phyloP scores from a whole-genome alignment of 768 basidiomycete species.

The Lentinula lateritia region DNA sequence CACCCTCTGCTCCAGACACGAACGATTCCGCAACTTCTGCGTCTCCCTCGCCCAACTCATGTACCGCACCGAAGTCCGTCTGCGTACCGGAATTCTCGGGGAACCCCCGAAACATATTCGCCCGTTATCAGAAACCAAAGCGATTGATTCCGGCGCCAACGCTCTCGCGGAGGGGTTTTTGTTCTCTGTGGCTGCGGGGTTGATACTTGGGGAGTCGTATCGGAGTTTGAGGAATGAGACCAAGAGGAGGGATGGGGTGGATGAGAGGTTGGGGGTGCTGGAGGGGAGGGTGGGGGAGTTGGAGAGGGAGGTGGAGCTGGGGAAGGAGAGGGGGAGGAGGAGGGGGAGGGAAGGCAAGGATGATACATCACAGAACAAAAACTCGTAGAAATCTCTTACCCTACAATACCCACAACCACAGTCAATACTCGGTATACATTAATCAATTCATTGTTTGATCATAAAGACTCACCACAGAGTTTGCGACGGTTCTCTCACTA shows the following conservation, averaged over 20 bases:
- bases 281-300: constrained; percentile 40
- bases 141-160: constrained; percentile 84
- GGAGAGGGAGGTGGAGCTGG: constrained; percentile 24
- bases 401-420: too few relatives aligned
- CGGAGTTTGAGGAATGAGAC: constrained; percentile 64
- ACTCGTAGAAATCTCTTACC: too few relatives aligned
- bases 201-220: constrained; percentile 77
- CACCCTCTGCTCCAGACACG: constrained; percentile 44
- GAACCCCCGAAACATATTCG: constrained; percentile 68
- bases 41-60: constrained; percentile 70
- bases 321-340: constrained; percentile 28
- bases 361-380: constrained; percentile 22
- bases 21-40: constrained; percentile 65
- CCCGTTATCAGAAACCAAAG: constrained; percentile 76
- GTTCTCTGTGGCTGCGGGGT: constrained; percentile 65
- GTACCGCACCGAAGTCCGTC: constrained; percentile 66
- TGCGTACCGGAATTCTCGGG: constrained; percentile 73
- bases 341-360: constrained; percentile 48
- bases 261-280: constrained; percentile 65
- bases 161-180: constrained; percentile 81
- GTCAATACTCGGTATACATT: too few relatives aligned
- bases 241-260: constrained; percentile 66
- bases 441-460: too few relatives aligned
- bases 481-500: too few relatives aligned
- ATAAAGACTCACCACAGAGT: too few relatives aligned